These are phyloP conservation scores for Pythium folliculosum DNA, from an alignment of 352 stramenopile species.

Conservation along the genomic window DNA sequence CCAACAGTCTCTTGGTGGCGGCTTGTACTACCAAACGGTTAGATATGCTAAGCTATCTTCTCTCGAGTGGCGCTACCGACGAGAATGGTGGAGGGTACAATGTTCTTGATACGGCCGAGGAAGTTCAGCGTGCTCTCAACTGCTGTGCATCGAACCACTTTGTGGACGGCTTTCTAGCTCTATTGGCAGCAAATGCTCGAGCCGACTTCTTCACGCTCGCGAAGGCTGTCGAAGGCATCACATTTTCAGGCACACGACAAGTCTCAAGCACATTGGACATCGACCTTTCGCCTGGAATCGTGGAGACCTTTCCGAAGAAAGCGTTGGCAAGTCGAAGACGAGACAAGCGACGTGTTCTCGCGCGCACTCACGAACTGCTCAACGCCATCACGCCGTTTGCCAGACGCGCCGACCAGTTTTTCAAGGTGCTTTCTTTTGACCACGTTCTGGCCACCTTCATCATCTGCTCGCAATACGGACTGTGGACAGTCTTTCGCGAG, in stretches of 20 bases:
- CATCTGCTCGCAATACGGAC: constrained; percentile 44
- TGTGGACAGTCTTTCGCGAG: constrained; percentile 49
- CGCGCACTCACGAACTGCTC: constrained; percentile 32
- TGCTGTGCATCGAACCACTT: constrained; percentile 42
- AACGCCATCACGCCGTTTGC: constrained; percentile 30
- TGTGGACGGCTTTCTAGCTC: constrained; percentile 39
- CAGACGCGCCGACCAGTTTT: constrained; percentile 38
- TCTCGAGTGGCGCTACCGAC: constrained; percentile 22
- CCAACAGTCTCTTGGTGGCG: constrained; percentile 49
- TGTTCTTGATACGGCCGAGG: constrained; percentile 33
- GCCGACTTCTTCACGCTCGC: constrained; percentile 42
- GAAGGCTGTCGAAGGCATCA: constrained; percentile 35
- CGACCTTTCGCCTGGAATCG: not conserved
- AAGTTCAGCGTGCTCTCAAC: constrained; percentile 45
- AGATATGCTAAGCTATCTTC: constrained; percentile 42
- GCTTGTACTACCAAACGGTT: constrained; percentile 39
- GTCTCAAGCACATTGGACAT: not conserved
- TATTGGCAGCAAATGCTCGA: constrained; percentile 35
- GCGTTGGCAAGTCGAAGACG: constrained; percentile 1
- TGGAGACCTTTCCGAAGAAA: constrained; percentile 7
- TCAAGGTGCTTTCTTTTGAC: constrained; percentile 46
- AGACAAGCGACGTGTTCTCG: constrained; percentile 30
- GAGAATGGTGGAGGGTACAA: constrained; percentile 47
- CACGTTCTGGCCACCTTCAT: constrained; percentile 46
- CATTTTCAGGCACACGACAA: constrained; percentile 22